Percentiles rank a stretch among this genome's conserved stretches.
These are phyloP conservation scores for Quambalaria eucalypti DNA, from an alignment of 1,284 basidiomycete genomes.

Conservation along the genomic window DNA sequence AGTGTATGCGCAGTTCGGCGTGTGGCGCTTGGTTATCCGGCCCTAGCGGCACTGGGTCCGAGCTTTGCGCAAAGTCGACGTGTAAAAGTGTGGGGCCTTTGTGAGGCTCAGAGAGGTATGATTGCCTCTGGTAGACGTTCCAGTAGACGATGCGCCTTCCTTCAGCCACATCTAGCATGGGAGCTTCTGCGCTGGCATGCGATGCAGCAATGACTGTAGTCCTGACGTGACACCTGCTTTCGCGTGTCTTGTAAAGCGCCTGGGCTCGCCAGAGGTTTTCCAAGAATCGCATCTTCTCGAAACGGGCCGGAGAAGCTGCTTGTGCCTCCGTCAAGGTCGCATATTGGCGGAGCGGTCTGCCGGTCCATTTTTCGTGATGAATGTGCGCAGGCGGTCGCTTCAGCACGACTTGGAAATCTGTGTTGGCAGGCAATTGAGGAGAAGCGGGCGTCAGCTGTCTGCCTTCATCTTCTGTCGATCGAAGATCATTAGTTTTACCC, in stretches of 20 bases:
- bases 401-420: constrained; percentile 69
- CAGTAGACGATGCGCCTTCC: constrained; percentile 30
- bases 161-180: constrained; percentile 7
- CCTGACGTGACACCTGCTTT: constrained; percentile 23
- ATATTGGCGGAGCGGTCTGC: constrained; percentile 28
- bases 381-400: constrained; percentile 17
- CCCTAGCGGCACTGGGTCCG: constrained; percentile 16
- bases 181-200: constrained; percentile 3
- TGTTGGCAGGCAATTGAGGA: too few relatives aligned
- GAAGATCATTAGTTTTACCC: too few relatives aligned
- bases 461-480: too few relatives aligned
- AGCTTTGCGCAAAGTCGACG: constrained; percentile 8
- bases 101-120: constrained; percentile 15
- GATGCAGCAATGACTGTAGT: constrained; percentile 18
- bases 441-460: constrained; percentile 3
- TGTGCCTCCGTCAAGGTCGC: constrained; percentile 15
- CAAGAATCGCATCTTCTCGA: constrained; percentile 40
- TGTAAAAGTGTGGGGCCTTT: constrained; percentile 5
- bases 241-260: constrained; percentile 30
- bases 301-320: constrained; percentile 14
- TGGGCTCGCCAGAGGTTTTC: constrained; percentile 42
- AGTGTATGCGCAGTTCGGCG: constrained; percentile 20
- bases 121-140: constrained; percentile 21
- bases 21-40: constrained; percentile 20
- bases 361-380: constrained; percentile 27